Conservation (phyloP, 2,329 filamentous ascomycete species). For the Curvularia spicifera region DNA sequence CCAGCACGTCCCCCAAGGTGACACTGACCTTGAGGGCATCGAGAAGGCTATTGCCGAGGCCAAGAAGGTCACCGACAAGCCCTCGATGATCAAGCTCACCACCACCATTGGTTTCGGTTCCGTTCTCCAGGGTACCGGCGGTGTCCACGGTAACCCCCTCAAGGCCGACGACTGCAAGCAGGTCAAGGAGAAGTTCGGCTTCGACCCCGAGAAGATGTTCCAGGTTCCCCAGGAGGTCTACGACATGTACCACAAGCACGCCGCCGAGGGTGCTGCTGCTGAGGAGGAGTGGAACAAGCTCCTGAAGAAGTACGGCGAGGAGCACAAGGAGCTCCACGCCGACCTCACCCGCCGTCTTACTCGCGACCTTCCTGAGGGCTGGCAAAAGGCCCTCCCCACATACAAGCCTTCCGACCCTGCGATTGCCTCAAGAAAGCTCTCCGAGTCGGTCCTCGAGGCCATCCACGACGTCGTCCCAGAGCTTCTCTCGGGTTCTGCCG, state of each 20-base stretch:
- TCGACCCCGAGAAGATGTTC: slow-evolving; percentile 93
- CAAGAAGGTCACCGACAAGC: slow-evolving; percentile 92
- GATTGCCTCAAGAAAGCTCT: slow-evolving; percentile 93
- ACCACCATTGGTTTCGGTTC: slow-evolving; percentile 98
- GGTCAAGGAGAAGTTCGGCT: slow-evolving; percentile 94
- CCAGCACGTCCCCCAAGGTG: slow-evolving; percentile 82
- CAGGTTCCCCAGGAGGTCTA: slow-evolving; percentile 94
- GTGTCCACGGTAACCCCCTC: slow-evolving; percentile 94
- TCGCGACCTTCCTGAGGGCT: slow-evolving; percentile 89
- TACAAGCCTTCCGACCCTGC: slow-evolving; percentile 88
- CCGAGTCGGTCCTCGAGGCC: slow-evolving; percentile 89
- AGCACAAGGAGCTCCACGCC: slow-evolving; percentile 77
- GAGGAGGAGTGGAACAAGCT: slow-evolving; percentile 97
- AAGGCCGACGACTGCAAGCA: slow-evolving; percentile 93
- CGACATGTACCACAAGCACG: slow-evolving; percentile 85
- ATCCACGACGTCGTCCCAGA: slow-evolving; percentile 85
- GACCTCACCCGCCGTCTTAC: slow-evolving; percentile 82
- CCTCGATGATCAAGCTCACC: slow-evolving; percentile 92
- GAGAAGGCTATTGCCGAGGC: slow-evolving; percentile 86
- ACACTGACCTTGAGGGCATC: slow-evolving; percentile 85
- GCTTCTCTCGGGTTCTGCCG: slow-evolving; percentile 92
- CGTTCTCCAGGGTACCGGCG: slow-evolving; percentile 87
- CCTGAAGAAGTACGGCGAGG: slow-evolving; percentile 80
- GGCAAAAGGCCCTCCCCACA: slow-evolving; percentile 90
- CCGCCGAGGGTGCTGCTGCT: slow-evolving; percentile 81